Evolutionary conservation across 495 filamentous ascomycete species (phyloP).

Genomic region (Aspergillus nidulans): DNA sequence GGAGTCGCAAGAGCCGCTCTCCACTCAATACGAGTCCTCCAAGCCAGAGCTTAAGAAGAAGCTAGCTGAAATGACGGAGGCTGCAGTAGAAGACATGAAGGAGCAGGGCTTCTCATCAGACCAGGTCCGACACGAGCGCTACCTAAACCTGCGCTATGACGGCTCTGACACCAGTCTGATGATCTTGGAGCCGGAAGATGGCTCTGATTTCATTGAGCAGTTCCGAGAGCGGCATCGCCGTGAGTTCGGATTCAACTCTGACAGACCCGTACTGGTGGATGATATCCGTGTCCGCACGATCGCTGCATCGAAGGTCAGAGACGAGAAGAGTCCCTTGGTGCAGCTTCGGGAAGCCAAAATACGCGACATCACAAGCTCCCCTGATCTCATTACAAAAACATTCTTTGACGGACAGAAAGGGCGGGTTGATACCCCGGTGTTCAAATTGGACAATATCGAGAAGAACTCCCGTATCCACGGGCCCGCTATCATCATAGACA

Average conservation of each 20-base stretch:
- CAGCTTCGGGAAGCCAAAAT: slow-evolving; percentile 34
- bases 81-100: slow-evolving; percentile 36
- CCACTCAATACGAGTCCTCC: slow-evolving; percentile 33
- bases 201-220: slow-evolving; percentile 36
- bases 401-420: slow-evolving; percentile 60
- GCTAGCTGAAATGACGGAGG: slow-evolving; percentile 27
- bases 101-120: slow-evolving; percentile 34
- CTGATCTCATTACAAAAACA: slow-evolving; percentile 33
- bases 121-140: slow-evolving; percentile 46
- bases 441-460: slow-evolving; percentile 71
- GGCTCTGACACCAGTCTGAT: slow-evolving; percentile 52
- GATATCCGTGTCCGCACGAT: slow-evolving; percentile 49
- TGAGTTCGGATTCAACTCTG: slow-evolving; percentile 52
- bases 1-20: slow-evolving; percentile 47
- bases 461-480: slow-evolving; percentile 76
- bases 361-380: slow-evolving; percentile 23
- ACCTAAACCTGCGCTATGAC: slow-evolving; percentile 51
- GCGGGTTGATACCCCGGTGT: slow-evolving; percentile 76
- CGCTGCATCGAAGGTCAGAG: slow-evolving; percentile 38
- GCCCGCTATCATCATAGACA: slow-evolving; percentile 88
- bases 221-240: slow-evolving; percentile 46
- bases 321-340: slow-evolving; percentile 36
- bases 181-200: slow-evolving; percentile 41
- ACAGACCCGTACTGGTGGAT: slow-evolving; percentile 46
- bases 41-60: slow-evolving; percentile 31